phyloP scores from a whole-genome alignment of 192 early-diverging fungal genomes.

The Backusella westeae region DNA sequence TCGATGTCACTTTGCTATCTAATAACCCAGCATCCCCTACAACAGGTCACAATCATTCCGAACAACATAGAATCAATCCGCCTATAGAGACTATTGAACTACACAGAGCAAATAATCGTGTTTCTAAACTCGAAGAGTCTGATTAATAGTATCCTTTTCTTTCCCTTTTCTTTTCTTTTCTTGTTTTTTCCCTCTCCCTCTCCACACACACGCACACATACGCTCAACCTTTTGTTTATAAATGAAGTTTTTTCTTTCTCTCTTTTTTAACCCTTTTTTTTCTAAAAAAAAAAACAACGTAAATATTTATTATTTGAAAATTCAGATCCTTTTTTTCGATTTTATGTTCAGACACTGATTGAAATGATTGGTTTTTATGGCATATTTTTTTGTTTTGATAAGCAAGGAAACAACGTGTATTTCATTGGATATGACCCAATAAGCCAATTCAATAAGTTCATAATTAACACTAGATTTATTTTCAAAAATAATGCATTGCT shows the following conservation, averaged over 20 bases:
- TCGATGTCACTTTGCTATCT: constrained; percentile 10
- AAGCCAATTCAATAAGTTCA: too few species aligned
- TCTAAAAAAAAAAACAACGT: neutral
- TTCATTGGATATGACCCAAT: too few species aligned
- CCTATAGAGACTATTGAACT: constrained; percentile 14
- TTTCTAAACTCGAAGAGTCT: constrained; percentile 19
- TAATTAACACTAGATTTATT: too few species aligned
- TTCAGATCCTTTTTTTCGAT: too few species aligned
- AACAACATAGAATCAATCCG: neutral
- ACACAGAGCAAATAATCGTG: constrained; percentile 18
- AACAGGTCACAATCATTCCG: neutral
- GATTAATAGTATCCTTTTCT: neutral
- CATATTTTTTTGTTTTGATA: too few species aligned
- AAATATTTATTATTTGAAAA: neutral
- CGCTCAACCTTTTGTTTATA: neutral
- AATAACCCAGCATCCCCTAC: constrained; percentile 3
- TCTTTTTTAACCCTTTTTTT: neutral
- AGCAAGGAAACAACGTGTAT: too few species aligned
- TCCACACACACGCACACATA: neutral
- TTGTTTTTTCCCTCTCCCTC: neutral
- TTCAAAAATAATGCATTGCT: too few species aligned
- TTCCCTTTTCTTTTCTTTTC: neutral
- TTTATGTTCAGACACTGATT: too few species aligned
- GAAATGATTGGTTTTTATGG: too few species aligned
- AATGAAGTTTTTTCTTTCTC: neutral